These are phyloP conservation scores for Polyplosphaeria fusca DNA, from an alignment of 495 filamentous ascomycete genomes.

Conservation along the genomic window DNA sequence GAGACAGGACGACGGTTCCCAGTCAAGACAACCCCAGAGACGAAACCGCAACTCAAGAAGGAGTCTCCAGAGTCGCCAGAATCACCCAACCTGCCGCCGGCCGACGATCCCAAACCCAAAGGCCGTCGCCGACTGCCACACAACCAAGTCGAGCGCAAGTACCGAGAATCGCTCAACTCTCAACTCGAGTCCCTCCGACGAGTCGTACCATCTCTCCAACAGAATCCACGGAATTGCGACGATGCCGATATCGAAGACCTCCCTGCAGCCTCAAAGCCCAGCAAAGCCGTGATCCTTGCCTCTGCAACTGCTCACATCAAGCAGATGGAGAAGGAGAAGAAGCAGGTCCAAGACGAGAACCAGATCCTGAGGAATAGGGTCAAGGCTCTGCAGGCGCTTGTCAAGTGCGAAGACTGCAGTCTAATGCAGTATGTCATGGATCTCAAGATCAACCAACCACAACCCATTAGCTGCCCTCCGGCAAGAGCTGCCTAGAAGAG, in stretches of 20 bases:
- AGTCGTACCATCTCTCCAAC: conserved; percentile 33
- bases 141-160: conserved; percentile 39
- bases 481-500: too few species aligned
- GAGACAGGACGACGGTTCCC: conserved; percentile 29
- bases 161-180: conserved; percentile 36
- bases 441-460: conserved; percentile 33
- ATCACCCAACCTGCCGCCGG: not conserved
- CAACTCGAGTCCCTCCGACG: conserved; percentile 35
- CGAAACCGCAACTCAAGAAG: conserved; percentile 3
- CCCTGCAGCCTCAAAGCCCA: conserved; percentile 32
- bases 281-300: conserved; percentile 36
- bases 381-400: conserved; percentile 34
- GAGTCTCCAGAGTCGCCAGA: conserved; percentile 21
- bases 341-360: conserved; percentile 29
- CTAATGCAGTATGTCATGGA: conserved; percentile 38
- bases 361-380: conserved; percentile 24
- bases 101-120: conserved; percentile 24
- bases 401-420: conserved; percentile 38
- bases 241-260: conserved; percentile 36
- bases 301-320: conserved; percentile 37
- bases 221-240: conserved; percentile 22
- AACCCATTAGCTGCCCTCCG: too few species aligned
- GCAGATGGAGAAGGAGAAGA: conserved; percentile 37
- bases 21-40: conserved; percentile 8
- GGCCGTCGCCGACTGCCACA: conserved; percentile 32